phyloP scores from a whole-genome alignment of 768 basidiomycete genomes.

The Tubosaeta sp. region DNA sequence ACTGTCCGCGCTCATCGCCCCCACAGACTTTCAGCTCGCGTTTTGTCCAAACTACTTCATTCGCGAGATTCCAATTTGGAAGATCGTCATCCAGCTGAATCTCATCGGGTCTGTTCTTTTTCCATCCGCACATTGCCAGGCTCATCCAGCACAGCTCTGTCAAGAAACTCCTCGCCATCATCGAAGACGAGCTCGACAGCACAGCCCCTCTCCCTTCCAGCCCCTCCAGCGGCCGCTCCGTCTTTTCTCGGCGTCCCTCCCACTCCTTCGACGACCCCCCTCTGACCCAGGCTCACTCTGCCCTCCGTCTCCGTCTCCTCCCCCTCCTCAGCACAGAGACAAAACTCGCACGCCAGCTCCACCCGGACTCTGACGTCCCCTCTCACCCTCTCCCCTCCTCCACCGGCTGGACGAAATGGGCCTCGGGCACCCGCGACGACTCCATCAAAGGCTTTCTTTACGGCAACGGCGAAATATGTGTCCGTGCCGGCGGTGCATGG shows the following conservation, averaged over 20 bases:
- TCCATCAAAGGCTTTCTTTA: neutral
- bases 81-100: slow-evolving; percentile 63
- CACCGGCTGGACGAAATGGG: slow-evolving; percentile 25
- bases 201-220: neutral
- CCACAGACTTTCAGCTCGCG: slow-evolving; percentile 61
- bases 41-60: slow-evolving; percentile 62
- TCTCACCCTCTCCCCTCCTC: slow-evolving; percentile 25
- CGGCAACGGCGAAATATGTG: slow-evolving; percentile 37
- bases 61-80: slow-evolving; percentile 56
- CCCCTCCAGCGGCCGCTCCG: neutral
- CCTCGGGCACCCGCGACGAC: slow-evolving; percentile 10
- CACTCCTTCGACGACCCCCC: slow-evolving; percentile 12
- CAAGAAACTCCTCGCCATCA: slow-evolving; percentile 51
- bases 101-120: slow-evolving; percentile 47
- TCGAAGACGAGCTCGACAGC: slow-evolving; percentile 42
- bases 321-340: slow-evolving; percentile 56
- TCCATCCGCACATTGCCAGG: neutral
- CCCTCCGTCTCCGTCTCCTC: slow-evolving; percentile 37
- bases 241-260: neutral
- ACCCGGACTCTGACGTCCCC: slow-evolving; percentile 35
- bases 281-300: slow-evolving; percentile 17
- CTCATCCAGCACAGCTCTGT: slow-evolving; percentile 41
- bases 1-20: neutral
- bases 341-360: slow-evolving; percentile 46
- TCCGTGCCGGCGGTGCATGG: slow-evolving; percentile 59